Evolutionary conservation across 192 early-diverging fungal genomes (phyloP), one percentile per base, ranked within the genome.

Genomic region (Coemansia sp.): DNA sequence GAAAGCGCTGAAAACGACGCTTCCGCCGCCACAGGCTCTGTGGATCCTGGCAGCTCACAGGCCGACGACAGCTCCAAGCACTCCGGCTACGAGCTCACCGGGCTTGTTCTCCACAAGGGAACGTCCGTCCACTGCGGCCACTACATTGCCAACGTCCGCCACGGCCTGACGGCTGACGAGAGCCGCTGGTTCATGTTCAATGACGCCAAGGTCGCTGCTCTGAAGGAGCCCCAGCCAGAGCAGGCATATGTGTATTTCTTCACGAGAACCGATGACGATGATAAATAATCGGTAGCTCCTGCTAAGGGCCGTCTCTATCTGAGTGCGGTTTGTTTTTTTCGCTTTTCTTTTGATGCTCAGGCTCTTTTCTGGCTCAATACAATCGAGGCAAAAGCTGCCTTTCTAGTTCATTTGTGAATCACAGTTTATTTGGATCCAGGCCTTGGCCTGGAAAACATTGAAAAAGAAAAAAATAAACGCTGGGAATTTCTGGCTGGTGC

Each of bases 71-170:
- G 67, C 46, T 19, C 42, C 10, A 64, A 18, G 15, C 41, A 19
- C 5, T 52, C 67, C 8, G 58, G 54, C n/a, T 83, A 62, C 26
- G 75, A 83, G 56, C 73, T 99, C 8, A 66, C 85, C 9, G 90
- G 90, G 10, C 94, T 97, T 81, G 89, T 99, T 47, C 95, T 92
- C 41, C 98, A 99, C 87, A 93, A 93, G 73, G 98, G 98, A 10
- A 90, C 95, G 12, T 97, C 96, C 5, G 88, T 94, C 6, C 93
- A 95, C 73, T 95, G 91, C 73, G 98, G 98, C 32, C 98, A 99
- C 74, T 99, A 99, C 76, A 94, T 99, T 11, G 89, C 92, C 16
- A 94, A 93, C 61, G 83, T 96, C 47, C 85, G 85, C 57, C 77
- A 80, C 42, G 76, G 75, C 21, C 62, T 77, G 51, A 37, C 65